phyloP scores from a whole-genome alignment of 139 green algal species.

The Coelastrella sp. region DNA sequence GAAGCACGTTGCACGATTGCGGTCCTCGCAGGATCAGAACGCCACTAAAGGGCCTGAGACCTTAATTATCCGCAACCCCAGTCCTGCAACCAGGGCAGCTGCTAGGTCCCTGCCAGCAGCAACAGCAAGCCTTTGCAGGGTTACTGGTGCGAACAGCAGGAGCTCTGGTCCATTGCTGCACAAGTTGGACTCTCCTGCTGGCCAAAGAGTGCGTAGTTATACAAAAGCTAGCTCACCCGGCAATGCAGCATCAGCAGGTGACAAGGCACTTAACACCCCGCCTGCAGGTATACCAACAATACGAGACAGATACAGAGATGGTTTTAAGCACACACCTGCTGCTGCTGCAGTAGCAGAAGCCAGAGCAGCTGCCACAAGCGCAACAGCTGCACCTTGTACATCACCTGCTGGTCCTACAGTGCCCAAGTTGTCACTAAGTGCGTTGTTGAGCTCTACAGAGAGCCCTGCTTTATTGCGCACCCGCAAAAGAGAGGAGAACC shows the following conservation, averaged over 20 bases:
- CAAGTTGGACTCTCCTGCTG: not conserved
- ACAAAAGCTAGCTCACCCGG: not conserved
- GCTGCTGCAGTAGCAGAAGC: conserved; percentile 14
- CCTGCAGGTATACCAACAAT: not conserved
- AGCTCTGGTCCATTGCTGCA: not conserved
- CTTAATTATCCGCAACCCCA: not conserved
- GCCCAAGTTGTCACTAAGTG: conserved; percentile 17
- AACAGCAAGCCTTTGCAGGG: not conserved
- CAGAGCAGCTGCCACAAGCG: conserved; percentile 4
- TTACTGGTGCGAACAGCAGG: not conserved
- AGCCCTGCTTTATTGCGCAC: not conserved
- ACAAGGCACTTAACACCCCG: not conserved
- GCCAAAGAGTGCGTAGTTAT: not conserved
- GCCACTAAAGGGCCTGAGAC: not conserved
- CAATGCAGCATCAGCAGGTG: not conserved
- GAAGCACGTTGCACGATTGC: conserved; percentile 12
- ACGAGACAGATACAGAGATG: not conserved
- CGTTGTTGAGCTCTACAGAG: not conserved
- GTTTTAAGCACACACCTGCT: conserved; percentile 26
- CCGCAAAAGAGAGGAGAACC: not conserved
- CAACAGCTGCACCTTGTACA: not conserved
- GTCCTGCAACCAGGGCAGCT: not conserved
- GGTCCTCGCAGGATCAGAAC: not conserved
- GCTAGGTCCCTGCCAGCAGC: not conserved
- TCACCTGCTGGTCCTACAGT: not conserved